Percentiles rank a stretch among this genome's conserved stretches.
These are phyloP conservation scores for Crataegus laevigata DNA, from an alignment of 306 rosid genomes.

Conservation along the genomic window DNA sequence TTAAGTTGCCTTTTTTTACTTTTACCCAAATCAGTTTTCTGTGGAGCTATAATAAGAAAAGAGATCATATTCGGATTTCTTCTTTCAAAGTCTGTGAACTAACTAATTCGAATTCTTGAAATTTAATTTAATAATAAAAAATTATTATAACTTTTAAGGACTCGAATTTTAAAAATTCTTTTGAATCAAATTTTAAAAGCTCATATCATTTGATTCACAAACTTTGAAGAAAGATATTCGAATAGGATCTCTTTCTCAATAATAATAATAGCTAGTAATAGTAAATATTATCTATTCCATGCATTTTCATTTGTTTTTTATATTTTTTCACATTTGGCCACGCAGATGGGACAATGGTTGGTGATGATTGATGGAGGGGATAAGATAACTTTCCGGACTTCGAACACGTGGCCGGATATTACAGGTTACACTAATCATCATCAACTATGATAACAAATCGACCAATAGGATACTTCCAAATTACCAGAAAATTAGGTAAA, in stretches of 20 bases:
- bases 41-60: background rate
- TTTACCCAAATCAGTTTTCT: background rate
- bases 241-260: no score
- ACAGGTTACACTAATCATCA: background rate
- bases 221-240: no score
- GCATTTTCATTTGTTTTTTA: background rate
- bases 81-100: no score
- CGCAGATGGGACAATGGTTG: background rate
- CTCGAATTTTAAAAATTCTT: no score
- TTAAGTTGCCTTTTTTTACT: background rate
- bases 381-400: background rate
- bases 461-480: background rate
- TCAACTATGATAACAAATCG: background rate
- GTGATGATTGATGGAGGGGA: background rate
- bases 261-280: background rate
- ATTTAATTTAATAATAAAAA: no score
- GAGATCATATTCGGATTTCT: no score
- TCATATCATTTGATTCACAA: no score
- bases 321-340: background rate
- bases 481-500: no score
- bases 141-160: no score
- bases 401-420: background rate
- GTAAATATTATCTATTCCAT: background rate
- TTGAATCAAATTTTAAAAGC: no score
- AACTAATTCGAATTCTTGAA: no score